Evolutionary conservation across 75 land plant species (phyloP).

Genomic region (Picea sitchensis): DNA sequence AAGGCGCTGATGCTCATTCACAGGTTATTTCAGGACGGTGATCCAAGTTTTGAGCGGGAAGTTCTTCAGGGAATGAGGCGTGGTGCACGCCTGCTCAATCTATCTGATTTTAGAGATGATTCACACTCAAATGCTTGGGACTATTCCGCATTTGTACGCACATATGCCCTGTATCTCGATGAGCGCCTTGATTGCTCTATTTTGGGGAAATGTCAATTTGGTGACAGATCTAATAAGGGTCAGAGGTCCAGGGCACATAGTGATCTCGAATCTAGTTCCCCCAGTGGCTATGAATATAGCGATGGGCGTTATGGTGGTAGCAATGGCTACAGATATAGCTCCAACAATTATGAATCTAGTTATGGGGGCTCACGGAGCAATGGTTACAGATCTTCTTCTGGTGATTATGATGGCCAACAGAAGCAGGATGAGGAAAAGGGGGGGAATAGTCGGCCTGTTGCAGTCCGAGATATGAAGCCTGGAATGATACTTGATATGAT

Average conservation of each 20-base stretch:
- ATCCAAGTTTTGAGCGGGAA: conserved; percentile 81
- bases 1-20: conserved; percentile 82
- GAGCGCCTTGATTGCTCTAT: conserved; percentile 73
- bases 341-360: conserved; percentile 8
- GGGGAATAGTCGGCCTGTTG: conserved; percentile 23
- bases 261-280: not conserved
- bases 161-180: conserved; percentile 79
- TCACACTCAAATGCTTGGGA: conserved; percentile 75
- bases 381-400: conserved; percentile 10
- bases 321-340: conserved; percentile 2
- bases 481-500: conserved; percentile 52
- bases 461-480: conserved; percentile 57
- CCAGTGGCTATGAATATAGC: conserved; percentile 8
- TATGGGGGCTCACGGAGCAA: conserved; percentile 4
- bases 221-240: conserved; percentile 4
- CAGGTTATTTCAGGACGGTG: conserved; percentile 77
- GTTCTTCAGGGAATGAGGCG: conserved; percentile 60
- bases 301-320: conserved; percentile 6
- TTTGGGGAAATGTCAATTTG: conserved; percentile 22
- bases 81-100: conserved; percentile 69
- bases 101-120: conserved; percentile 78
- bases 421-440: conserved; percentile 27
- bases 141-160: conserved; percentile 85
- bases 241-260: conserved; percentile 20
- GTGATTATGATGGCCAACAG: conserved; percentile 16